Evolutionary conservation across 441 rosid genomes (phyloP).

Genomic region (Populus tomentosa): DNA sequence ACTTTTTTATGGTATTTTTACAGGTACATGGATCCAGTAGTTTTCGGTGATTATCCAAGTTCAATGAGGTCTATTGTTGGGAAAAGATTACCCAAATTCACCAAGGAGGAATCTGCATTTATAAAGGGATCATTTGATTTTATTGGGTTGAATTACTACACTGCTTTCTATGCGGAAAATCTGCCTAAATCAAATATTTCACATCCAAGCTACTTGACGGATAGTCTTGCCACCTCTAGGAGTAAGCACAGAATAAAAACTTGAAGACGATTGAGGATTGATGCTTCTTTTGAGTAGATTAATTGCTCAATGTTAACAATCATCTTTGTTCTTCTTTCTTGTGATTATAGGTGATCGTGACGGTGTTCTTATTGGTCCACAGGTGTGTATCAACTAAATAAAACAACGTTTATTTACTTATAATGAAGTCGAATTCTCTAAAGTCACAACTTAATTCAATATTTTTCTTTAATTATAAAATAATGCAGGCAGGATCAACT

Average conservation of each 20-base stretch:
- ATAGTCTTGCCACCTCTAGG: slow-evolving; percentile 19
- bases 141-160: slow-evolving; percentile 46
- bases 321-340: not conserved
- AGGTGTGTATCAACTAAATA: not conserved
- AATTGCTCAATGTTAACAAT: not conserved
- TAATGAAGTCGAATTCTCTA: not conserved
- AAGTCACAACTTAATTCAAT: not conserved
- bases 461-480: not conserved
- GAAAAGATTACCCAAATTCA: slow-evolving; percentile 39
- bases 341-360: slow-evolving; percentile 24
- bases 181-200: not conserved
- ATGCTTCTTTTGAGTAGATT: no score
- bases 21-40: slow-evolving; percentile 39
- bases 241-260: slow-evolving; percentile 19
- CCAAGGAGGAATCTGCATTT: slow-evolving; percentile 22
- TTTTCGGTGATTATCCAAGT: slow-evolving; percentile 36
- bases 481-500: slow-evolving; percentile 31
- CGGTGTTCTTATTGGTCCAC: slow-evolving; percentile 28
- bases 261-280: no score
- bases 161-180: slow-evolving; percentile 32
- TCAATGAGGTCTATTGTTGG: slow-evolving; percentile 27
- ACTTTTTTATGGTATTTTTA: not conserved
- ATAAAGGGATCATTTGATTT: slow-evolving; percentile 47
- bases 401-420: not conserved
- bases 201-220: slow-evolving; percentile 29